Evolutionary conservation across 1,284 basidiomycete species (phyloP).

Genomic region (Tetrapyrgos nigripes): DNA sequence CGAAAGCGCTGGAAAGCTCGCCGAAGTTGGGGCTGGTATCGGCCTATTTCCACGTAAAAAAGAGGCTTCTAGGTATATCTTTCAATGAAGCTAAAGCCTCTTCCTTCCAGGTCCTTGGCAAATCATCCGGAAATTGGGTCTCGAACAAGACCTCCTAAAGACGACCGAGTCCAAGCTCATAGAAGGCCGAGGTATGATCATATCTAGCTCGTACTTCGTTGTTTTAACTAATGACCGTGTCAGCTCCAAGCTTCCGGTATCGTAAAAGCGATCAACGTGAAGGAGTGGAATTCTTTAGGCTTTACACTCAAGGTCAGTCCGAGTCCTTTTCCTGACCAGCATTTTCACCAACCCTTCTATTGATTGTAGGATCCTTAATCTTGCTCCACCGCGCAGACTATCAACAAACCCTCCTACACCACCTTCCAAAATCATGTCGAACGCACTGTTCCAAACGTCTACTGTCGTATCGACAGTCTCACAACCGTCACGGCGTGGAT

Average conservation of each 20-base stretch:
- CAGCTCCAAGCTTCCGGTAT: conserved; percentile 51
- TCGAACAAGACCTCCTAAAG: conserved; percentile 53
- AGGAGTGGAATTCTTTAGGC: conserved; percentile 52
- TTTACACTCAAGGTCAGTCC: conserved; percentile 51
- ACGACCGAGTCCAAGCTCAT: conserved; percentile 42
- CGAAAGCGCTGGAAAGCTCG: conserved; percentile 42
- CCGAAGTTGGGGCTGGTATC: conserved; percentile 52
- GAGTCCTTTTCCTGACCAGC: neutral
- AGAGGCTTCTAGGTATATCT: neutral
- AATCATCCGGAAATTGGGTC: conserved; percentile 52
- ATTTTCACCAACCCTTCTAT: too few species aligned
- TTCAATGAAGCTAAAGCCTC: neutral
- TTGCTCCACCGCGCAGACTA: conserved; percentile 59
- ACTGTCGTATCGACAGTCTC: conserved; percentile 47
- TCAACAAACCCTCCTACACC: conserved; percentile 50
- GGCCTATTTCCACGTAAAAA: conserved; percentile 54
- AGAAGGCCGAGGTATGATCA: conserved; percentile 42
- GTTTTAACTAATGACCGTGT: conserved; percentile 11
- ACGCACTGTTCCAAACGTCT: conserved; percentile 56
- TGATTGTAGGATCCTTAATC: conserved; percentile 52
- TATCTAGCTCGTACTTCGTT: neutral
- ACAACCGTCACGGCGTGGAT: conserved; percentile 41
- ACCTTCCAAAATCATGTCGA: conserved; percentile 44
- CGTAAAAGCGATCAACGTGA: conserved; percentile 56
- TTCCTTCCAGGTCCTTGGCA: conserved; percentile 44